phyloP scores from a whole-genome alignment of 2,329 filamentous ascomycete species.

The Xylogone sp. region DNA sequence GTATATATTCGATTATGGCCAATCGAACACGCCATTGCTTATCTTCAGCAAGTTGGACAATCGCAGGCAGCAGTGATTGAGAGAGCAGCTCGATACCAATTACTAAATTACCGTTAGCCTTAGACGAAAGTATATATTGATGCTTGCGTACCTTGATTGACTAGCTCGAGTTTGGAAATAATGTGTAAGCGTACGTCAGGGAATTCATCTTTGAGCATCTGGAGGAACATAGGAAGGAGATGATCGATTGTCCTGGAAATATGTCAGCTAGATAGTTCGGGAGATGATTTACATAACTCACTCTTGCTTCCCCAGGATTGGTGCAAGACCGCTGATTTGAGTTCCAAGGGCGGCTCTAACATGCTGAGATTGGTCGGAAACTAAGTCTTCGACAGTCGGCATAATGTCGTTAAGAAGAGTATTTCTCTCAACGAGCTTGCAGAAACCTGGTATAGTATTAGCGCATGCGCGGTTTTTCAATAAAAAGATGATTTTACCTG shows the following conservation, averaged over 20 bases:
- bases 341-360: conserved; percentile 93
- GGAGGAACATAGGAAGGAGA: conserved; percentile 95
- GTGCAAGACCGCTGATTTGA: conserved; percentile 93
- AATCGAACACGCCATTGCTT: conserved; percentile 98
- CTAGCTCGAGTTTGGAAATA: conserved; percentile 98
- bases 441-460: conserved; percentile 66
- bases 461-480: conserved; percentile 5
- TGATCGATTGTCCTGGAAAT: conserved; percentile 80
- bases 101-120: conserved; percentile 49
- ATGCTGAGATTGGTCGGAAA: conserved; percentile 94
- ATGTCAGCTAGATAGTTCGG: conserved; percentile 15
- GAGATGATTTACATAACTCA: conserved; percentile 41
- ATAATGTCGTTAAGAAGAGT: conserved; percentile 94
- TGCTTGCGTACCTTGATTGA: conserved; percentile 74
- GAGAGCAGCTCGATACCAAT: conserved; percentile 97
- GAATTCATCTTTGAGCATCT: conserved; percentile 99
- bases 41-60: conserved; percentile 95
- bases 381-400: conserved; percentile 91
- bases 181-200: conserved; percentile 97
- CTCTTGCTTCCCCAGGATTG: conserved; percentile 97
- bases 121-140: neutral
- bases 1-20: conserved; percentile 99
- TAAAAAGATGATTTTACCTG: conserved; percentile 49
- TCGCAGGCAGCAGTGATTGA: conserved; percentile 92
- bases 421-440: conserved; percentile 78